phyloP scores from a whole-genome alignment of 352 stramenopile species.

The Globisporangium nagaii region DNA sequence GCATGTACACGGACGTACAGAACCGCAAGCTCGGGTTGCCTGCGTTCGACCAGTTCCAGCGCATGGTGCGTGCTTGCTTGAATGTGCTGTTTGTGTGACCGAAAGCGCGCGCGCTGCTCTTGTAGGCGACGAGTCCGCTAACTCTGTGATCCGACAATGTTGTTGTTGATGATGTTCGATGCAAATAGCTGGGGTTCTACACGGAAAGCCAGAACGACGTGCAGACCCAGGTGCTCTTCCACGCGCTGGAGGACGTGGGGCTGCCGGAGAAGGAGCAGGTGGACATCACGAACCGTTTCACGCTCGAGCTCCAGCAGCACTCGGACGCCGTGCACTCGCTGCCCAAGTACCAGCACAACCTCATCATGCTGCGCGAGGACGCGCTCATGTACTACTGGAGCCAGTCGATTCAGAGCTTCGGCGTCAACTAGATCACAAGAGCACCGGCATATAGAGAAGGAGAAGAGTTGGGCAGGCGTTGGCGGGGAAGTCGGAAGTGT shows the following conservation, averaged over 20 bases:
- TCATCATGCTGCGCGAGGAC: constrained; percentile 79
- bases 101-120: too few species aligned
- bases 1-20: constrained; percentile 68
- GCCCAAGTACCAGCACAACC: constrained; percentile 80
- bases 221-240: constrained; percentile 75
- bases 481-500: too few species aligned
- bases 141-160: constrained; percentile 8
- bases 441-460: not conserved
- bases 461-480: too few species aligned
- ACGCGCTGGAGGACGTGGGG: constrained; percentile 48
- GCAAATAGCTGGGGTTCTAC: constrained; percentile 69
- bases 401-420: constrained; percentile 48
- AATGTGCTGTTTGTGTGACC: not conserved
- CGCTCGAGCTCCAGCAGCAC: constrained; percentile 46
- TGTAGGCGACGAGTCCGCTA: too few species aligned
- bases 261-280: constrained; percentile 56
- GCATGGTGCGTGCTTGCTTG: constrained; percentile 50
- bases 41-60: constrained; percentile 80
- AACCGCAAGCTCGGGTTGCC: constrained; percentile 69
- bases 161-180: not conserved
- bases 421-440: constrained; percentile 14
- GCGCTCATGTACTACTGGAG: constrained; percentile 87
- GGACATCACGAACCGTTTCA: constrained; percentile 64
- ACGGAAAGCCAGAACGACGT: constrained; percentile 63
- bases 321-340: constrained; percentile 73